Percentiles rank a stretch among this genome's conserved stretches.
Conservation (phyloP, 176 grass and related monocot genomes). For the Juncus inflexus region DNA sequence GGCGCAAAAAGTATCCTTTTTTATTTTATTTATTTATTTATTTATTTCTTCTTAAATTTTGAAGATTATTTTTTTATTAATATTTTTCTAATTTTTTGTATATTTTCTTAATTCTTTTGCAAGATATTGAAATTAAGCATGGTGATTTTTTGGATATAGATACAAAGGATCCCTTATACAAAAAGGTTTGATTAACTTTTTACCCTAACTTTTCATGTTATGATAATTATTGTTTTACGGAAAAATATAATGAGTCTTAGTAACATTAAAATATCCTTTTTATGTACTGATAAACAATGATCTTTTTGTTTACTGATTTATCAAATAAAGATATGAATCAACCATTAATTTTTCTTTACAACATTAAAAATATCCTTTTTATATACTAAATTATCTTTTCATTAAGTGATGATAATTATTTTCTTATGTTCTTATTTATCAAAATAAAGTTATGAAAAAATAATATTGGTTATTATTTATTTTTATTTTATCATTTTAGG, state of each 20-base stretch:
- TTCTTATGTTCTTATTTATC: no score
- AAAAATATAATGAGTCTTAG: background rate
- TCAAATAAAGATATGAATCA: no score
- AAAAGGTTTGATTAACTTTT: conserved; percentile 45
- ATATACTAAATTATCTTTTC: no score
- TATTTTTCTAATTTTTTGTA: background rate
- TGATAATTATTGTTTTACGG: background rate
- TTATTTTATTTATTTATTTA: conserved; percentile 21
- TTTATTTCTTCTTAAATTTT: background rate
- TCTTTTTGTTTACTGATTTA: no score
- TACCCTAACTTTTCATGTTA: background rate
- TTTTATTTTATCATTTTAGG: conserved; percentile 35
- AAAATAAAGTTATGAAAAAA: no score
- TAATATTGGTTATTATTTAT: no score
- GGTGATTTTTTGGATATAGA: conserved; percentile 84
- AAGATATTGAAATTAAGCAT: conserved; percentile 66
- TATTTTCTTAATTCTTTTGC: conserved; percentile 36
- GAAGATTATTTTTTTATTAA: conserved; percentile 1
- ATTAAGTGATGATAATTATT: no score
- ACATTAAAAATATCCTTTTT: no score
- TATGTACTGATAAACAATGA: no score
- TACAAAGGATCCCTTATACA: conserved; percentile 43
- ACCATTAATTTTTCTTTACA: no score
- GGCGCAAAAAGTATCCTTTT: conserved; percentile 93
- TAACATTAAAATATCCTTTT: no score